Evolutionary conservation across 2,329 filamentous ascomycete species (phyloP), one percentile per base, ranked within the genome.

Genomic region (Cladophialophora exuberans): DNA sequence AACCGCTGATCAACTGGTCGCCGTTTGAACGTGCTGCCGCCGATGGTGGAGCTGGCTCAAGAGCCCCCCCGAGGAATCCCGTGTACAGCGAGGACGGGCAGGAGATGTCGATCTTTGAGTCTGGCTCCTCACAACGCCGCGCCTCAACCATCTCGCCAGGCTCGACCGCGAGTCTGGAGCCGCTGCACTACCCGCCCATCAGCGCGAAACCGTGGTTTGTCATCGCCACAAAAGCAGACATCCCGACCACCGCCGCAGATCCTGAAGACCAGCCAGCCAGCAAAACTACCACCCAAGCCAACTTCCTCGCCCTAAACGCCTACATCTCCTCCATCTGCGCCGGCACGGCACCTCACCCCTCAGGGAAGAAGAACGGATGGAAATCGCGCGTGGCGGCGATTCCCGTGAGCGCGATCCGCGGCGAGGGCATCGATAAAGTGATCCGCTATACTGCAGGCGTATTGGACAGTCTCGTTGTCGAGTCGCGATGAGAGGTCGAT

Each of bases 191-290:
- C 9, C 79, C 89, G n/a, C 84, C 87, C 35, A 95, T 97, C 62
- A 88, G 89, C n/a, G 83, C 83, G 28, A 99, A 99, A 75, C 92
- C 94, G 1, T 99, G 94, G 94, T 94, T 96, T 1, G 93, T 99
- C 3, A 93, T 99, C 23, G 94, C 94, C 20, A 81, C 83, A 68
- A 99, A 99, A 73, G 88, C 99, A 17, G 86, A 97, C 70, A 94
- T 90, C 10, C 25, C n/a, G 41, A 17, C 13, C 5, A 5, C 15
- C 1, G 18, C 20, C 9, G 11, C n/a, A 6, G 17, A 20, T 2
- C 9, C 38, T n/a, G 18, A 1, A 25, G 38, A 25, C n/a, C n/a
- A n/a, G n/a, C n/a, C n/a, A 25, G 38, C 20, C 67, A 44, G 54
- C 10, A 82, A 81, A 2, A 25, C 22, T 4, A 45, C 54, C n/a